A percentile compares a stretch with the other conserved stretches of the same genome.
phyloP scores from a whole-genome alignment of 78 protist species.

The Isochrysis galbana region DNA sequence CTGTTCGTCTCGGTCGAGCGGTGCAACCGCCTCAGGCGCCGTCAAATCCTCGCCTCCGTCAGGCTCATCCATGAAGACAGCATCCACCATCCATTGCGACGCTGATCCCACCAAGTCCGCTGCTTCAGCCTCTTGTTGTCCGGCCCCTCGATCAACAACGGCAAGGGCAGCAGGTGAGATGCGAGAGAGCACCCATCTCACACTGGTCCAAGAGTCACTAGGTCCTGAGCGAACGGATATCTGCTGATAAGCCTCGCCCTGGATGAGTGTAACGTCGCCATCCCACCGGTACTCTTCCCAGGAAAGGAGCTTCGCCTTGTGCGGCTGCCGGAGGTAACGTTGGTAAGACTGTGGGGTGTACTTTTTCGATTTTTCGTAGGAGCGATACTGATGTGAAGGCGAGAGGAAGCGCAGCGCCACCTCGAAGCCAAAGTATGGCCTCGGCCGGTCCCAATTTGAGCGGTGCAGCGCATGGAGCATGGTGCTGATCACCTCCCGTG shows the following conservation, averaged over 20 bases:
- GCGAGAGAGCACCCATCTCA: background rate
- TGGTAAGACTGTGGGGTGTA: background rate
- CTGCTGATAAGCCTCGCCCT: background rate
- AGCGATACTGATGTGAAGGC: background rate
- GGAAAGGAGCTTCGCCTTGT: background rate
- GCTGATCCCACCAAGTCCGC: too few relatives aligned
- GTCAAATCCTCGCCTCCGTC: background rate
- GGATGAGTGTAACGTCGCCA: background rate
- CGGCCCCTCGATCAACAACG: too few relatives aligned
- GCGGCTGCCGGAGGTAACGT: background rate
- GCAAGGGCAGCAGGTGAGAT: too few relatives aligned
- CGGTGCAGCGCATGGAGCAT: background rate
- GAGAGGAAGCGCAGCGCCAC: background rate
- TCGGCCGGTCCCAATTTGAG: background rate
- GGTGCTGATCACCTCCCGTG: background rate
- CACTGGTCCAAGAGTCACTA: background rate
- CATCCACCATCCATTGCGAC: background rate
- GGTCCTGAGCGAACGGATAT: background rate
- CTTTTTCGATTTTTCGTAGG: background rate
- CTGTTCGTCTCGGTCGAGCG: background rate
- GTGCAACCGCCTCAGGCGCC: background rate
- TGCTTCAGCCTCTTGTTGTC: background rate
- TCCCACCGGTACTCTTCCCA: background rate
- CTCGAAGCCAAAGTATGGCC: background rate
- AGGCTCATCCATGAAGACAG: background rate